phyloP scores from a whole-genome alignment of 2,329 filamentous ascomycete genomes.

The Fusarium devonianum region DNA sequence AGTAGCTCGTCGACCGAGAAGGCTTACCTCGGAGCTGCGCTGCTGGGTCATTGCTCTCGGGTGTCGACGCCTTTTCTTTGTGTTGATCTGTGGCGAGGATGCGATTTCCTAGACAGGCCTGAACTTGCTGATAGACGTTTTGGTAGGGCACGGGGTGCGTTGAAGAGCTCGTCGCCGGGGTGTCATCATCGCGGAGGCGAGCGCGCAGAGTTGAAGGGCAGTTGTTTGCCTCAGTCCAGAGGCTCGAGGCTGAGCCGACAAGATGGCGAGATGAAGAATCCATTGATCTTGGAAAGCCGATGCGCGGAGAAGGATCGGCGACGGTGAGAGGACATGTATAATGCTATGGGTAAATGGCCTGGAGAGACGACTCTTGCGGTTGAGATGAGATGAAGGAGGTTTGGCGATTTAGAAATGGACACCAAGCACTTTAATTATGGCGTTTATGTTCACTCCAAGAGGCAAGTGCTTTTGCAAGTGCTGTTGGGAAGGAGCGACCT shows the following conservation, averaged over 20 bases:
- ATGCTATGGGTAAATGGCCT: too few species aligned
- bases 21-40: constrained; percentile 33
- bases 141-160: constrained; percentile 5
- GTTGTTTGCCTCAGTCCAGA: neutral
- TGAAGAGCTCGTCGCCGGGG: constrained; percentile 9
- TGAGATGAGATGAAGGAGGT: too few species aligned
- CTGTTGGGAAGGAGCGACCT: constrained; percentile 1
- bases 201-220: constrained; percentile 41
- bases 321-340: accelerated
- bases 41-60: neutral
- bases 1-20: accelerated
- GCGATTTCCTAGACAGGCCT: constrained; percentile 24
- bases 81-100: neutral
- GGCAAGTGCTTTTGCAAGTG: neutral
- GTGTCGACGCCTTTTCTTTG: neutral
- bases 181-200: constrained; percentile 40
- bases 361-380: too few species aligned
- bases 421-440: too few species aligned
- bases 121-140: constrained; percentile 39
- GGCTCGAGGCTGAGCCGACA: constrained; percentile 14
- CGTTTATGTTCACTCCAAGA: too few species aligned
- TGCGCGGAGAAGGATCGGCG: neutral
- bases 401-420: too few species aligned
- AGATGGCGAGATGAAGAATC: neutral
- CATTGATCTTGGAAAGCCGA: neutral